These are phyloP conservation scores for Neospermospora avenae DNA, from an alignment of 2,329 filamentous ascomycete species.

Conservation along the genomic window DNA sequence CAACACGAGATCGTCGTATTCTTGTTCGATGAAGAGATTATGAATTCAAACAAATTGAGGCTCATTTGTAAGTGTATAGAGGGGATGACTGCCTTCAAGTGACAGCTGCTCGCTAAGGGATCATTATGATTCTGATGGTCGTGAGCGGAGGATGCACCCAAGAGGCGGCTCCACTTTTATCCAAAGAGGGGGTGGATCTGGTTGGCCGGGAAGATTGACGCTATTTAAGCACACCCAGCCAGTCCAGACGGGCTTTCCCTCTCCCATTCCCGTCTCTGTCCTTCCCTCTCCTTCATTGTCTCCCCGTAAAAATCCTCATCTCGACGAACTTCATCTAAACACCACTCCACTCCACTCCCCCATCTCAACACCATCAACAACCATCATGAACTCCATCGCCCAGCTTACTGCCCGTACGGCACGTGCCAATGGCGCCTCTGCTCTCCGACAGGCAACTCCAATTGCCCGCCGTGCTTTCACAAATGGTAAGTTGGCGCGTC, in stretches of 20 bases:
- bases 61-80: not conserved
- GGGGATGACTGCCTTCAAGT: not conserved
- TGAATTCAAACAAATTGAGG: not conserved
- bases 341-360: conserved; percentile 12
- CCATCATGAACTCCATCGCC: conserved; percentile 30
- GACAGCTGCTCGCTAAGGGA: not conserved
- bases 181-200: conserved; percentile 4
- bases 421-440: conserved; percentile 28
- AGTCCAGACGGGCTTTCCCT: not conserved
- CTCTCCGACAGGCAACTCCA: conserved; percentile 24
- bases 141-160: not conserved
- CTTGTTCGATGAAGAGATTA: too few species aligned
- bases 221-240: not conserved
- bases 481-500: conserved; percentile 21
- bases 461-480: conserved; percentile 30
- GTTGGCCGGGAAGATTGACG: not conserved
- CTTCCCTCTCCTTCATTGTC: not conserved
- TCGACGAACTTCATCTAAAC: conserved; percentile 1
- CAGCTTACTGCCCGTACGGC: conserved; percentile 25
- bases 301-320: not conserved
- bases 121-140: not conserved
- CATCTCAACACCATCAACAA: conserved; percentile 24
- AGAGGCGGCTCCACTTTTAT: not conserved
- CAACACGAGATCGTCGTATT: not conserved
- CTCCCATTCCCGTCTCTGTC: not conserved